Evolutionary conservation across 495 filamentous ascomycete species (phyloP).

Genomic region (Oidiodendron maius): DNA sequence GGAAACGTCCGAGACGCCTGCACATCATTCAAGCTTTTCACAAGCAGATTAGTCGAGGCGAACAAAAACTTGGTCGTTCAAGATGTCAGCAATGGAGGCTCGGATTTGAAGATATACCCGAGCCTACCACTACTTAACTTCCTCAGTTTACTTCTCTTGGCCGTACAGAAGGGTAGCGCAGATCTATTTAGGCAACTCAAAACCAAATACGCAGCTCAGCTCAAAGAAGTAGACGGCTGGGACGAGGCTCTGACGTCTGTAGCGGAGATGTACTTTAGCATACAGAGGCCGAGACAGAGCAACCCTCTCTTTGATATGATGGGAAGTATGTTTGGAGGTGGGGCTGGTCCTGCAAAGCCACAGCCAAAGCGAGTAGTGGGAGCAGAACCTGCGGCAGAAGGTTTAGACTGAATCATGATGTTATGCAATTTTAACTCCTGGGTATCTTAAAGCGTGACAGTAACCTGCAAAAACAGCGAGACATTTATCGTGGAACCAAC

Average conservation of each 20-base stretch:
- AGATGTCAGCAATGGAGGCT: conserved; percentile 68
- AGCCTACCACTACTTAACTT: conserved; percentile 90
- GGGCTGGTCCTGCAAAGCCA: conserved; percentile 37
- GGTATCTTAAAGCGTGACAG: conserved; percentile 23
- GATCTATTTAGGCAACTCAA: conserved; percentile 81
- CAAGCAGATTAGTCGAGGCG: conserved; percentile 59
- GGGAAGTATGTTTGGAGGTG: conserved; percentile 83
- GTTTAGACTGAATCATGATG: conserved; percentile 36
- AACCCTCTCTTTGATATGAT: conserved; percentile 97
- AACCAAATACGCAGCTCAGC: conserved; percentile 70
- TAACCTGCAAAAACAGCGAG: conserved; percentile 25
- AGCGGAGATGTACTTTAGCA: conserved; percentile 96
- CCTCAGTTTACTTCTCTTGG: conserved; percentile 73
- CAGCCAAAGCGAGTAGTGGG: conserved; percentile 37
- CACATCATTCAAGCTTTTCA: conserved; percentile 75
- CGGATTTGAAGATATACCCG: conserved; percentile 79
- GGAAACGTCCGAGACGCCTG: conserved; percentile 88
- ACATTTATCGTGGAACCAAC: conserved; percentile 31
- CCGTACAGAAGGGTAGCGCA: conserved; percentile 70
- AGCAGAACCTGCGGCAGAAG: conserved; percentile 42
- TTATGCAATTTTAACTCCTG: conserved; percentile 1
- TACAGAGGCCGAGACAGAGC: conserved; percentile 77
- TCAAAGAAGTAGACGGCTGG: conserved; percentile 69
- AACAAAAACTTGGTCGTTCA: conserved; percentile 68
- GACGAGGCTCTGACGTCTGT: conserved; percentile 79